These are phyloP conservation scores for Mycotypha africana DNA, from an alignment of 371 early-diverging fungal genomes.

Conservation along the genomic window DNA sequence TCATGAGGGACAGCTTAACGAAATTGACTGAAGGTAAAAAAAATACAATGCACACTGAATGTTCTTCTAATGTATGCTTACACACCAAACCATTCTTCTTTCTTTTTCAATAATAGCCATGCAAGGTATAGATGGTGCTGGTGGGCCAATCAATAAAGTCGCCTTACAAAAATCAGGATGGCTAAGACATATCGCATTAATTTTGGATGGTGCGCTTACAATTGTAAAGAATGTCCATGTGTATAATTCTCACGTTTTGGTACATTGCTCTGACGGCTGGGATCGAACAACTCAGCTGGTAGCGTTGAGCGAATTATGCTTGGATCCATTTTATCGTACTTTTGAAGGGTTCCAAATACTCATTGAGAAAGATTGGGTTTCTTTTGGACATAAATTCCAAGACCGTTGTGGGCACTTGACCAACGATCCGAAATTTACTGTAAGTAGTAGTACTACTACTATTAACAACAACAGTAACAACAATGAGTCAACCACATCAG, in stretches of 20 bases:
- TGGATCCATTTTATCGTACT: slow-evolving; percentile 95
- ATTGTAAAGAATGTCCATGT: slow-evolving; percentile 83
- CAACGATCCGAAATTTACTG: slow-evolving; percentile 68
- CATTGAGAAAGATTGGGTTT: slow-evolving; percentile 95
- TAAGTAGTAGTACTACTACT: slow-evolving; percentile 39
- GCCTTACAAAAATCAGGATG: slow-evolving; percentile 72
- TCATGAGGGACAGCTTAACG: slow-evolving; percentile 86
- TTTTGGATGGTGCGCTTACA: slow-evolving; percentile 74
- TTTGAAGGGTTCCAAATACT: slow-evolving; percentile 84
- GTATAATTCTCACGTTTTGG: slow-evolving; percentile 79
- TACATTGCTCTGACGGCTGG: slow-evolving; percentile 99
- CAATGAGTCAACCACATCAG: no score
- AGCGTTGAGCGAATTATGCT: slow-evolving; percentile 81
- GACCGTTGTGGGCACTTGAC: slow-evolving; percentile 89
- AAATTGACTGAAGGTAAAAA: slow-evolving; percentile 74
- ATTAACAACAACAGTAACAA: slow-evolving; percentile 55
- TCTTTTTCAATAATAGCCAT: slow-evolving; percentile 28
- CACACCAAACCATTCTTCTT: neutral
- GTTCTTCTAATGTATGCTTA: neutral
- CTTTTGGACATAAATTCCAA: slow-evolving; percentile 94
- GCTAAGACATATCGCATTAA: slow-evolving; percentile 79
- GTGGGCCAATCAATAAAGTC: slow-evolving; percentile 44
- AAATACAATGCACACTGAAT: neutral
- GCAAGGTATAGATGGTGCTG: slow-evolving; percentile 47
- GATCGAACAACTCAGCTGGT: slow-evolving; percentile 95